Base-by-base conservation (phyloP, 768 basidiomycete genomes). In the Pulveroboletus sp. region DNA sequence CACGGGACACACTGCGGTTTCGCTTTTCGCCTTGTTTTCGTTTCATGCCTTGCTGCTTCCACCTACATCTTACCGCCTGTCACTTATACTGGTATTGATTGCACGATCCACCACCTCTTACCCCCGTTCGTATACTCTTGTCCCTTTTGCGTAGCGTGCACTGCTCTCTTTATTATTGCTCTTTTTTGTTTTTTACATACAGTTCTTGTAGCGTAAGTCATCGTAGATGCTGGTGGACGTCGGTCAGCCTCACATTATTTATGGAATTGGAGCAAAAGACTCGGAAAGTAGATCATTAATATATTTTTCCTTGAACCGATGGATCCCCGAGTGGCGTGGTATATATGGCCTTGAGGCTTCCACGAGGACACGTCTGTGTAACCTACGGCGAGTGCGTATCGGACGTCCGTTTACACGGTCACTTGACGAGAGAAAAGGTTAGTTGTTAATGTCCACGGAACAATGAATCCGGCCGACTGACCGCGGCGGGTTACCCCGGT, bases 71-170 rank as follows among this genome's bases (percentile, higher is more conserved):
- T 13, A 33, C 14, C 15, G 21, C 14, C 36, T 32, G 13, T 54
- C 58, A 65, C 42, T 56, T 66, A 58, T 57, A 57, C 39, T 55
- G 57, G 39, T 65, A 64, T 62, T 62, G 62, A 54, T 54, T 51
- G 53, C 62, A 59, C 49, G 51, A 48, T 57, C 15, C n/a, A 35
- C 24, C 33, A 35, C 11, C 21, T 45, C 15, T 32, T 45, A 8
- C 28, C 32, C 13, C 21, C 21, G 21, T 44, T 44, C 15, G 32
- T 44, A 10, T 44, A 18, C 9, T 43, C 41, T 18, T 7, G 1
- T 14, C 15, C 15, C 8, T 24, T 4, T 9, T 15, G 31, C 21
- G 21, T 44, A n/a, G 14, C 30, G 30, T 32, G 43, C 43, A 43
- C 31, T 30, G 31, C 32, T 44, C 21, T 33, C 21, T 46, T 36